These are phyloP conservation scores for Apophysomyces elegans DNA, from an alignment of 371 early-diverging fungal genomes.

Conservation along the genomic window DNA sequence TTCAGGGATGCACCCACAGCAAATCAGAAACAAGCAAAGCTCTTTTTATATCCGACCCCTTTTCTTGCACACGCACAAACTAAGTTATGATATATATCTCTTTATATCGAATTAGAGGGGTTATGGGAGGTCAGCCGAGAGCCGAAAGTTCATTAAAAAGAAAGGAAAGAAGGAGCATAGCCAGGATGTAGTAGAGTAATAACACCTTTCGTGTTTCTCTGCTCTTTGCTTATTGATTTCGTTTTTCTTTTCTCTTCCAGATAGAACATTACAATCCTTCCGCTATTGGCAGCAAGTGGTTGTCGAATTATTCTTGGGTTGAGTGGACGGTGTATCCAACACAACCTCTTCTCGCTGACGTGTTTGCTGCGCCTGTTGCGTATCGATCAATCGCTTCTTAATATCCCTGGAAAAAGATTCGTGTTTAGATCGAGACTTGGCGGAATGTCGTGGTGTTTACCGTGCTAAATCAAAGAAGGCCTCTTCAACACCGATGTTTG, in stretches of 20 bases:
- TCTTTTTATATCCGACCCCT: too few relatives aligned
- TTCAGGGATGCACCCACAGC: background rate
- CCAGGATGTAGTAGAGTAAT: background rate
- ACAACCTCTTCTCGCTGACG: constrained; percentile 53
- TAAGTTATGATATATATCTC: background rate
- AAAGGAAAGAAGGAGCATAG: constrained; percentile 4
- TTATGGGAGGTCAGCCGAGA: background rate
- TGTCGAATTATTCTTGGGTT: constrained; percentile 28
- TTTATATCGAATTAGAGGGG: constrained; percentile 1
- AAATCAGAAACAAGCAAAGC: background rate
- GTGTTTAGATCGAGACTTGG: too few relatives aligned
- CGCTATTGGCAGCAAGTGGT: constrained; percentile 33
- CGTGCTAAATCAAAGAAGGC: constrained; percentile 97
- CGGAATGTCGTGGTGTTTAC: constrained; percentile 39
- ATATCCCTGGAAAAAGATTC: constrained; percentile 39
- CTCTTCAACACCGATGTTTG: constrained; percentile 96
- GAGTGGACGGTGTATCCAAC: constrained; percentile 34
- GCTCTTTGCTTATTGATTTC: background rate
- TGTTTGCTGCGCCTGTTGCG: constrained; percentile 53
- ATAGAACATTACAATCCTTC: constrained; percentile 6
- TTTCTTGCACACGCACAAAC: too few relatives aligned
- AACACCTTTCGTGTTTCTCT: background rate
- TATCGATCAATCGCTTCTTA: constrained; percentile 57
- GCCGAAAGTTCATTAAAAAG: constrained; percentile 9
- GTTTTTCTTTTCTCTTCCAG: background rate